Evolutionary conservation across 2,329 filamentous ascomycete species (phyloP), one percentile per base, ranked within the genome.

Genomic region (Monilinia fructigena): DNA sequence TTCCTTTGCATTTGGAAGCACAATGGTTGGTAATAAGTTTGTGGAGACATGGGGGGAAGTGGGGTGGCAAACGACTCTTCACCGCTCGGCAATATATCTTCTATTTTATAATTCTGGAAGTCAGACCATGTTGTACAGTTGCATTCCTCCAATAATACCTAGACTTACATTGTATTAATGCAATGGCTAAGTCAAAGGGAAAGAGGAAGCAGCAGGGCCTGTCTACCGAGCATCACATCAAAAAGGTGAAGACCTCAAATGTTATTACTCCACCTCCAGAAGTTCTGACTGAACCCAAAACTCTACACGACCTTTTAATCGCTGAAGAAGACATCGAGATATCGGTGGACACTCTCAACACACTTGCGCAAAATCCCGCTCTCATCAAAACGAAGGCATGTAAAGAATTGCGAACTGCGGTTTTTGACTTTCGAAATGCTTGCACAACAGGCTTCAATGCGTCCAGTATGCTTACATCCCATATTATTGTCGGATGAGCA

Each of bases 321-420:
- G 79, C 81, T 20, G 87, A 89, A 70, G 88, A 90, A 68, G 88
- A 91, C 69, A 80, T 91, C 65, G 88, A 89, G 55, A 85, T 90
- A 66, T 81, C 87, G 1, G 81, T 89, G 66, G 88, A 90, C 42
- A 90, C 87, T 0, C 80, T 91, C 38, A 79, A 78, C 2, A 81
- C 83, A 0, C 80, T 90, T 14, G 78, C 86, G 0, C 77, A 83
- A 66, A 82, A 89, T 69, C 88, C 88, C 0, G 77, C 76, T 28
- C 73, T 90, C 28, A 89, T 89, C 75, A 91, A 91, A 76, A 85
- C 86, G 0, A 90, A 89, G 73, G 82, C 81, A 31, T 91, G 88
- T 78, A 88, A 85, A 72, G 86, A 88, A 58, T 78, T 91, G 2
- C 81, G 89, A 26, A 84, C 83, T 4, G 88, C 88, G 6, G 87